Evolutionary conservation across 768 basidiomycete genomes (phyloP), one percentile per base, ranked within the genome.

Genomic region (Podaxis pistillaris): DNA sequence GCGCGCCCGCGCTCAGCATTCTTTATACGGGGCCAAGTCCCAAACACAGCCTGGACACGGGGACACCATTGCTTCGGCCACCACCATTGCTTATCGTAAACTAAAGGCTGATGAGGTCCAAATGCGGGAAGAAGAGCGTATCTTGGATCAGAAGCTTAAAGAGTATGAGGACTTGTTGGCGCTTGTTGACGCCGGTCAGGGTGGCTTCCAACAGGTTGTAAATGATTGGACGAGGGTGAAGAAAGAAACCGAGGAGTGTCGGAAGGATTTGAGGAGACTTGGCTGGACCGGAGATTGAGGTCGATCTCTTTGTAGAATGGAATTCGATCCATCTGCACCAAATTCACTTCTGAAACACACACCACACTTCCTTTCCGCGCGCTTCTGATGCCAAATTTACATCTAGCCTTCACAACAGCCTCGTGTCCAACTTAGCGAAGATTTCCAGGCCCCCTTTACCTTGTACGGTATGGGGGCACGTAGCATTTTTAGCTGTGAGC

Each of bases 211-310:
- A 52, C 82, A 84, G 68, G 70, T 84, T 17, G 75, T 83, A 9
- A 73, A 78, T 50, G 83, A 84, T 62, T 82, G 79, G 78, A 73
- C 79, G 5, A 71, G 75, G 46, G 77, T 83, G 11, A 76, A 79
- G 68, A 73, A 72, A 63, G 83, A 82, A 65, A 79, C 73, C 17
- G 82, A 84, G 38, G 83, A 84, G 67, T 82, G 84, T 64, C 68
- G 73, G 63, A 73, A 69, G 56, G 83, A 86, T 65, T 70, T 86
- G 59, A 72, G 79, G 58, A 73, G 83, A 44, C 71, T 84, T 19
- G 83, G 82, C 2, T 84, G 81, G 81, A 81, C 79, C 8, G 81
- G 78, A 13, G 76, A 79, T 67, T 60, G 51, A 60, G 13, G 24
- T 36, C 19, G 30, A 17, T 19, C 36, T 22, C 19, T 30, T 11